These are phyloP conservation scores for Wickerhamomyces subpelliculosus DNA, from an alignment of 805 yeast genomes.

Conservation along the genomic window DNA sequence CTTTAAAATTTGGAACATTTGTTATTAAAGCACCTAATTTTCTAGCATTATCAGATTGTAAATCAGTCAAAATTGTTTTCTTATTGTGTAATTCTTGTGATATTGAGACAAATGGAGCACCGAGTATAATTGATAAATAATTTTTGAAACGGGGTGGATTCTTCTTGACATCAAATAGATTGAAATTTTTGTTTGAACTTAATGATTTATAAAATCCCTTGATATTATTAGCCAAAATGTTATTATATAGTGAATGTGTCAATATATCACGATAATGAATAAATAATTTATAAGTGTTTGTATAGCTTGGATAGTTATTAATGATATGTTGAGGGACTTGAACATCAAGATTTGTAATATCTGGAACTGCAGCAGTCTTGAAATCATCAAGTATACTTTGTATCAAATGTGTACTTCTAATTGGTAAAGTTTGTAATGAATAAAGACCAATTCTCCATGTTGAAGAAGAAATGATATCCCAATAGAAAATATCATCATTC, in stretches of 20 bases:
- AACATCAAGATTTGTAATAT: slow-evolving; percentile 4
- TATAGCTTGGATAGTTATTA: slow-evolving; percentile 4
- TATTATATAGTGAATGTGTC: slow-evolving; percentile 10
- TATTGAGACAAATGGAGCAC: slow-evolving; percentile 30
- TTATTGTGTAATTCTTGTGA: slow-evolving; percentile 21
- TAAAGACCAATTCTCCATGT: slow-evolving; percentile 27
- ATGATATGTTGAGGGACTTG: slow-evolving; percentile 5
- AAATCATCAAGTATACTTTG: slow-evolving; percentile 21
- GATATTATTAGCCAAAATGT: slow-evolving; percentile 12
- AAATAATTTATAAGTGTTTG: slow-evolving; percentile 7
- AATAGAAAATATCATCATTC: slow-evolving; percentile 38
- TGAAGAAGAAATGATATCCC: slow-evolving; percentile 32
- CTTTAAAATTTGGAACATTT: slow-evolving; percentile 24
- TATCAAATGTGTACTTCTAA: slow-evolving; percentile 11
- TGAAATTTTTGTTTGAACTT: slow-evolving; percentile 22
- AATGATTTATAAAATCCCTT: slow-evolving; percentile 12
- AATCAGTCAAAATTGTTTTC: slow-evolving; percentile 13
- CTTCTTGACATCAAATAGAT: slow-evolving; percentile 8
- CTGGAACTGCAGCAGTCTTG: slow-evolving; percentile 8
- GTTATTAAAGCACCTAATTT: slow-evolving; percentile 30
- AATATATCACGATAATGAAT: slow-evolving; percentile 8
- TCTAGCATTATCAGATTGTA: slow-evolving; percentile 25
- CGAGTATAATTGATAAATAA: slow-evolving; percentile 25
- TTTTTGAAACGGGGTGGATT: slow-evolving; percentile 6
- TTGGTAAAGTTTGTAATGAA: slow-evolving; percentile 33